Conservation (phyloP, 1,139 yeast species). For the Starmera stellimalicola region DNA sequence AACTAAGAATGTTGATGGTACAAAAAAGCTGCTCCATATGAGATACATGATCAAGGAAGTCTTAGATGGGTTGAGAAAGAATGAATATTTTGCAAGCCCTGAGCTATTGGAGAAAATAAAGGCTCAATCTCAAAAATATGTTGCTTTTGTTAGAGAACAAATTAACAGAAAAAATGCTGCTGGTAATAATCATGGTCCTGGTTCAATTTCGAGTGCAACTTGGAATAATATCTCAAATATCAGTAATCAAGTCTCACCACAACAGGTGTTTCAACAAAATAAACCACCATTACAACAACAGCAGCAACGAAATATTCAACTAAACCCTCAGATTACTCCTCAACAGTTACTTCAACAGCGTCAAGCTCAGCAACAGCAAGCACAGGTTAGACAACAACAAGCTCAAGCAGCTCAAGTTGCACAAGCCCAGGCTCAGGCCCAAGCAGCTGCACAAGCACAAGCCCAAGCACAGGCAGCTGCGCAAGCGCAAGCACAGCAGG, state of each 20-base stretch:
- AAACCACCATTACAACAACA: slow-evolving; percentile 24
- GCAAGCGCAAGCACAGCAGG: slow-evolving; percentile 6
- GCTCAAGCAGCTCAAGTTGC: too few relatives aligned
- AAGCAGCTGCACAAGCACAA: too few relatives aligned
- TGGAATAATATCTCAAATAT: not conserved
- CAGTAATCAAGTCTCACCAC: slow-evolving; percentile 12
- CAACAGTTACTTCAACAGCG: slow-evolving; percentile 14
- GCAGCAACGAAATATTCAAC: slow-evolving; percentile 8
- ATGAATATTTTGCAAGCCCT: slow-evolving; percentile 56
- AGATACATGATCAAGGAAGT: slow-evolving; percentile 73
- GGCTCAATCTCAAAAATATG: slow-evolving; percentile 63
- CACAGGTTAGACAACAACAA: slow-evolving; percentile 16
- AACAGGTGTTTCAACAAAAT: slow-evolving; percentile 20
- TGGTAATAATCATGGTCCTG: not conserved
- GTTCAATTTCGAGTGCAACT: not conserved
- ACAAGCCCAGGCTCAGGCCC: too few relatives aligned
- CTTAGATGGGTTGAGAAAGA: slow-evolving; percentile 54
- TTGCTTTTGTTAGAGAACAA: slow-evolving; percentile 60
- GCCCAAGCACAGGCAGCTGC: too few relatives aligned
- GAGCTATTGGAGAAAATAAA: slow-evolving; percentile 63
- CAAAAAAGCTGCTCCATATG: slow-evolving; percentile 68
- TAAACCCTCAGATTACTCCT: slow-evolving; percentile 7
- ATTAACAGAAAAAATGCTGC: slow-evolving; percentile 16
- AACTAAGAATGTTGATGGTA: slow-evolving; percentile 65
- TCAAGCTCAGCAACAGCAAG: slow-evolving; percentile 18